Percentiles rank a stretch among this genome's conserved stretches.
phyloP scores from a whole-genome alignment of 1,284 basidiomycete species.

The Erythrobasidium hasegawianum region DNA sequence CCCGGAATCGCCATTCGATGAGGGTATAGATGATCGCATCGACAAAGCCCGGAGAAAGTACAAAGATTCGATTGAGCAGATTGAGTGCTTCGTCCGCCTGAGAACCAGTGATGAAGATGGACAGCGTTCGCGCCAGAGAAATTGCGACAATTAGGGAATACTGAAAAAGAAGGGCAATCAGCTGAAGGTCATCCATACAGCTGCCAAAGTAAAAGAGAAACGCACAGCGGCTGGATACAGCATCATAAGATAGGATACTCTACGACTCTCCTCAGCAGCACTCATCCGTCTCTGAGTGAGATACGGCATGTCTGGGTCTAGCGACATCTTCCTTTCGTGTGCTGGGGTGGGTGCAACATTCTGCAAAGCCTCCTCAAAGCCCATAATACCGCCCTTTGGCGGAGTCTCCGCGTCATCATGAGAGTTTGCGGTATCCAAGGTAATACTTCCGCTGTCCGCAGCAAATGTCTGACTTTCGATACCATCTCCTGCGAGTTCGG shows the following conservation, averaged over 20 bases:
- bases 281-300: conserved; percentile 6
- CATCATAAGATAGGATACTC: conserved; percentile 33
- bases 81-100: conserved; percentile 7
- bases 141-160: conserved; percentile 16
- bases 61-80: conserved; percentile 12
- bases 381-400: background rate
- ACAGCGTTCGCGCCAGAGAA: conserved; percentile 8
- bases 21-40: conserved; percentile 35
- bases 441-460: too few relatives aligned
- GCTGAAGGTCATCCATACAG: too few relatives aligned
- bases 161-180: too few relatives aligned
- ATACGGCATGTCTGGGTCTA: conserved; percentile 5
- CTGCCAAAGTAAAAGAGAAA: background rate
- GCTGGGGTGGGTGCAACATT: conserved; percentile 1
- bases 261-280: conserved; percentile 26
- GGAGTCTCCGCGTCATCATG: background rate
- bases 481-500: too few relatives aligned
- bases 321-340: background rate
- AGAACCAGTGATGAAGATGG: conserved; percentile 7
- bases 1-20: conserved; percentile 35
- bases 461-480: too few relatives aligned
- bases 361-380: conserved; percentile 21
- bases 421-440: background rate
- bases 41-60: conserved; percentile 16
- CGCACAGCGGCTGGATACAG: conserved; percentile 36